Conservation (phyloP, 148 eudicot species). For the Polygonum aviculare region DNA sequence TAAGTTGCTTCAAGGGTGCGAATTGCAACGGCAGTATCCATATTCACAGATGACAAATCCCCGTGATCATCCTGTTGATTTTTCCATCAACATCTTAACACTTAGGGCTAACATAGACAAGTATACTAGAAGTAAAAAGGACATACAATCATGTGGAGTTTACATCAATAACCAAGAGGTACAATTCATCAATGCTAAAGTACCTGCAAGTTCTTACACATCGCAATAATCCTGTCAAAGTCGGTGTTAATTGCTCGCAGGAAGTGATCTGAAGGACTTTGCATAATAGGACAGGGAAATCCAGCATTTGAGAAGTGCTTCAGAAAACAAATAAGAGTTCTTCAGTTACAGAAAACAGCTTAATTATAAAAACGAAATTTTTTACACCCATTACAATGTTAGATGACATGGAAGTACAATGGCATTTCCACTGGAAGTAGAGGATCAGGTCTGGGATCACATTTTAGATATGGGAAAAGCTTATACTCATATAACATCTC, state of each 20-base stretch:
- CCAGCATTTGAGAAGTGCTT: conserved; percentile 99
- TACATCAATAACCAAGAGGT: neutral
- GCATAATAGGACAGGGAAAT: conserved; percentile 99
- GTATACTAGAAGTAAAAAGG: neutral
- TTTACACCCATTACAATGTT: neutral
- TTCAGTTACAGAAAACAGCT: neutral
- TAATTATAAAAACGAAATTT: neutral
- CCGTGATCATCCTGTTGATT: conserved; percentile 84
- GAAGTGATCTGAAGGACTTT: conserved; percentile 98
- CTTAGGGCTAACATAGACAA: neutral
- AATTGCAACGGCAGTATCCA: conserved; percentile 99
- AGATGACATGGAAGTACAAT: neutral
- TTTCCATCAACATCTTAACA: neutral
- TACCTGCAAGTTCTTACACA: conserved; percentile 99
- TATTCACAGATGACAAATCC: conserved; percentile 86
- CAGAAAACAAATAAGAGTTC: conserved; percentile 21
- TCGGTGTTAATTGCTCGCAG: conserved; percentile 94
- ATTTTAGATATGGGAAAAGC: too few species aligned
- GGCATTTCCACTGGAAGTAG: neutral
- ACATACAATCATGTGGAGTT: neutral
- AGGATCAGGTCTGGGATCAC: neutral
- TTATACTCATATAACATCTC: neutral
- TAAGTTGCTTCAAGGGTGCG: conserved; percentile 97
- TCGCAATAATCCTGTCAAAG: conserved; percentile 90
- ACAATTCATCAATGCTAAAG: neutral